Evolutionary conservation across 768 basidiomycete genomes (phyloP).

Genomic region (Coprinopsis cinerea): DNA sequence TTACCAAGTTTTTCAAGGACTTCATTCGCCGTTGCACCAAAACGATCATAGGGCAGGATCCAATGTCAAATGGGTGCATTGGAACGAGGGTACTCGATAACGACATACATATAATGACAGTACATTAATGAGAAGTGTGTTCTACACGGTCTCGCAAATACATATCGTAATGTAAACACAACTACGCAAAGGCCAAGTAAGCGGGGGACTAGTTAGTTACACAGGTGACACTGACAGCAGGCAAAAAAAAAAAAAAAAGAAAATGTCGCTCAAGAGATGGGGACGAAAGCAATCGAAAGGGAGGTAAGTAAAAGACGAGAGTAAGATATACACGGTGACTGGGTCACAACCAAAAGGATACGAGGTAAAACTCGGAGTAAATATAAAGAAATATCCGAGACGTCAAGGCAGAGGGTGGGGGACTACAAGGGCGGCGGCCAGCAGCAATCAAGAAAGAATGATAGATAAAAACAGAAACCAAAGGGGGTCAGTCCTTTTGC

Average conservation of each 20-base stretch:
- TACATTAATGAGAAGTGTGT: slow-evolving; percentile 3
- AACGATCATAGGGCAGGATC: not conserved
- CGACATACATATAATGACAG: not conserved
- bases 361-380: too few relatives aligned
- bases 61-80: not conserved
- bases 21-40: not conserved
- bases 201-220: not conserved
- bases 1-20: too few relatives aligned
- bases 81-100: not conserved
- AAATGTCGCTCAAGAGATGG: not conserved
- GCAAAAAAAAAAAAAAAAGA: not conserved
- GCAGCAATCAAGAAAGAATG: not conserved
- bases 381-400: slow-evolving; percentile 12
- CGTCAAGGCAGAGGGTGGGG: slow-evolving; percentile 14
- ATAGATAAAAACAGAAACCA: slow-evolving; percentile 1
- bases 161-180: slow-evolving; percentile 6
- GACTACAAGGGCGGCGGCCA: slow-evolving; percentile 10
- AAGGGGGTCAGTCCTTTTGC: slow-evolving; percentile 9
- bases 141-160: slow-evolving; percentile 6
- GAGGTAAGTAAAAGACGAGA: not conserved
- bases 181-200: not conserved
- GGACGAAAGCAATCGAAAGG: too few relatives aligned
- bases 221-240: too few relatives aligned
- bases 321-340: not conserved
- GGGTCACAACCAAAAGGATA: not conserved